Evolutionary conservation across 768 basidiomycete genomes (phyloP), one percentile per base, ranked within the genome.

Genomic region (Strobilomyces echinocephalus): DNA sequence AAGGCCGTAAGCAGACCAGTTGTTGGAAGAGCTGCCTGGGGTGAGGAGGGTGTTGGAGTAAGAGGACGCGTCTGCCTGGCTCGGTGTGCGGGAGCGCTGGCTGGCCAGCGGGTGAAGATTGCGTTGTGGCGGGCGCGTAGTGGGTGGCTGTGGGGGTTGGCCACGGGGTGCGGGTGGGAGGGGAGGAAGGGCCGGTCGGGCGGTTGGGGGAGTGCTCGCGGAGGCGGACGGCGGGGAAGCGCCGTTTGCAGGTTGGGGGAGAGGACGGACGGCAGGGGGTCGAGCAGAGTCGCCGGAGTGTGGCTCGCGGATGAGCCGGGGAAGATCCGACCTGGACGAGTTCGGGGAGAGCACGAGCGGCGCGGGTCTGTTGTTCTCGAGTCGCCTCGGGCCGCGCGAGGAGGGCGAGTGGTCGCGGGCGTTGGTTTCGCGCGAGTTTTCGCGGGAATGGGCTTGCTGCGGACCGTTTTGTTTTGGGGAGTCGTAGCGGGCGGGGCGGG

Each of bases 321-420:
- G 91, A 1, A 93, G 80, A 63, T 87, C 85, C 15, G 75, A 72
- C 38, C 83, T 74, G 4, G 74, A 73, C 11, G 76, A 66, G 54
- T 76, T 77, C 1, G 76, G 76, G 16, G 80, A 76, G 10, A 95
- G 76, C 59, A 87, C 82, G n/a, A 95, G 73, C 0, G 93, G 92
- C 0, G 92, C 87, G 5, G 92, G 93, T 55, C 92, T 74, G 38
- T 76, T 79, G 48, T 73, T 79, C 59, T 87, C 81, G 26, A 82
- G 74, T 21, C 82, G 76, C 56, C 82, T 76, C 30, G 70, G 68
- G 15, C 66, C 69, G 43, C 68, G 68, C 16, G 69, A 69, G 4
- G 54, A 61, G 20, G 73, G 64, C 1, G 69, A 65, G 5, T 62
- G 24, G 3, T 61, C 65, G 24, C 64, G 50, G 8, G 9, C 9